Base-by-base conservation (phyloP, 164 flowering plant genomes). In the Kingdonia uniflora region DNA sequence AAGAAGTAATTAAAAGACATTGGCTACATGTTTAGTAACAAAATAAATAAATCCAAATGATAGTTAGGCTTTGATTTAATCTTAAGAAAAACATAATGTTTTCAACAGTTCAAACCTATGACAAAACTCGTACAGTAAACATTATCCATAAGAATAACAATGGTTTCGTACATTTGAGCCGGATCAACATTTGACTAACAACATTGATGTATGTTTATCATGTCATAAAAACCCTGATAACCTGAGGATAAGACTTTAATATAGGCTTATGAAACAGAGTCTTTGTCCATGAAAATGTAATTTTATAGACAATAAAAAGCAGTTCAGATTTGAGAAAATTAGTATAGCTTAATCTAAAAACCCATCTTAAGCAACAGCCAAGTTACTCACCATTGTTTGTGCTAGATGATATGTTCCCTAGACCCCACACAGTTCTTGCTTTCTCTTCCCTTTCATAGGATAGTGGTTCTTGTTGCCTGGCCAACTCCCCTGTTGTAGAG, bases 381-480 rank as follows among this genome's bases (percentile, higher is more conserved):
- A 37, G 49, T 35, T 5, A 40, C 23, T 10, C 33, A 69, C 73
- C 73, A 55, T 51, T 42, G 4, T 42, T 42, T 20, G 51, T 68
- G 55, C 25, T 23, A 33, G 63, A 54, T 22, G 19, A n/a, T 25
- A 48, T 54, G 52, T 58, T 74, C 59, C 62, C 55, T 20, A 35
- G 58, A 1, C 53, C 43, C 26, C 67, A 66, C 22, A 2, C 44
- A 69, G 63, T 74, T 54, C 75, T 74, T 33, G 35, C 62, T 74
- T 71, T 82, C 71, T 82, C 65, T 73, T 79, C 62, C 24, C 59
- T 63, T 73, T 76, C 21, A 11, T 23, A 40, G 56, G 1, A 20
- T 29, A n/a, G 12, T 55, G 39, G 38, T 20, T 52, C 45, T 16
- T 51, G 42, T 22, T 42, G 45, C 39, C 26, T 24, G 21, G 55